Conservation (phyloP, 495 filamentous ascomycete genomes). For the Massariosphaeria phaeospora region DNA sequence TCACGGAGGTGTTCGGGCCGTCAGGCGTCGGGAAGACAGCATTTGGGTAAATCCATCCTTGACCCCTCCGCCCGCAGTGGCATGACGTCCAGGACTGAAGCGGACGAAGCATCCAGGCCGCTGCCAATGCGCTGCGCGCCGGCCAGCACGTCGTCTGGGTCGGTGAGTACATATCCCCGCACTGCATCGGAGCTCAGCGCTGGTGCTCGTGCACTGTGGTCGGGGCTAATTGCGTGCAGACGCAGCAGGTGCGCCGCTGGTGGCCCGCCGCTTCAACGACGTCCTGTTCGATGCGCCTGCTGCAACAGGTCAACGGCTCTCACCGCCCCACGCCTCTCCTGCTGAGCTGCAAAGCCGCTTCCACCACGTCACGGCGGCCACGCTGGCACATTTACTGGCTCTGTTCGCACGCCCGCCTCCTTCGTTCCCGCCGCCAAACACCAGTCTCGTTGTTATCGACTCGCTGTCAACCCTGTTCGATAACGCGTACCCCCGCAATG, state of each 20-base stretch:
- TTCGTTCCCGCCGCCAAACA: constrained; percentile 54
- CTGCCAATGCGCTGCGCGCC: constrained; percentile 57
- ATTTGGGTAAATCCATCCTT: constrained; percentile 55
- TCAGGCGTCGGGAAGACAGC: constrained; percentile 84
- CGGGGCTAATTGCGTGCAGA: constrained; percentile 31
- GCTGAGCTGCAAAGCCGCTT: constrained; percentile 37
- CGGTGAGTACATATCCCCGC: constrained; percentile 53
- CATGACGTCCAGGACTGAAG: constrained; percentile 15
- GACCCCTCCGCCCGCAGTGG: neutral
- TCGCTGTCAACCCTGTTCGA: constrained; percentile 69
- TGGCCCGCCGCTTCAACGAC: constrained; percentile 25
- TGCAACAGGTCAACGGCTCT: neutral
- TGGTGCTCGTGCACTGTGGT: constrained; percentile 6
- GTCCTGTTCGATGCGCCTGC: constrained; percentile 15
- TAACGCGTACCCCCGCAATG: constrained; percentile 60
- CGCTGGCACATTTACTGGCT: constrained; percentile 71
- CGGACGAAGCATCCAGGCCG: constrained; percentile 52
- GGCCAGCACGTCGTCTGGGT: constrained; percentile 76
- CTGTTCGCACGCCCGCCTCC: constrained; percentile 60
- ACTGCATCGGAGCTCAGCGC: constrained; percentile 19
- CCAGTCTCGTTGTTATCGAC: constrained; percentile 69
- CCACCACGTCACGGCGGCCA: constrained; percentile 44
- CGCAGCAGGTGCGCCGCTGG: constrained; percentile 21
- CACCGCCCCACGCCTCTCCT: constrained; percentile 3
- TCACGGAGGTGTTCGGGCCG: constrained; percentile 87